These are phyloP conservation scores for Cryptosporidium parvum DNA, from an alignment of 169 alveolate genomes.

Conservation along the genomic window DNA sequence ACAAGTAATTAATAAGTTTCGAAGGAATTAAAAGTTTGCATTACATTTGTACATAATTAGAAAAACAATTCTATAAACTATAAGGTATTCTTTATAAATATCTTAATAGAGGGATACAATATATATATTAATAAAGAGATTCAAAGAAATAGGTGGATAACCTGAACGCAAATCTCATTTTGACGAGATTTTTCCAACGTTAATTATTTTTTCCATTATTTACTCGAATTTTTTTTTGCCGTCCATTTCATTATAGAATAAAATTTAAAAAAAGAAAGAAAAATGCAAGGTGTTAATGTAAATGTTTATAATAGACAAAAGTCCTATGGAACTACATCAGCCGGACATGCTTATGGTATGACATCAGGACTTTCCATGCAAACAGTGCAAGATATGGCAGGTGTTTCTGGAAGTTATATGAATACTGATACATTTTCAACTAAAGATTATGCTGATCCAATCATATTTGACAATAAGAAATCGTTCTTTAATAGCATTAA, in stretches of 20 bases:
- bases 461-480: slow-evolving; percentile 44
- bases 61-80: background rate
- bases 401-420: slow-evolving; percentile 64
- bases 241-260: background rate
- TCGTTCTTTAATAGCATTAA: slow-evolving; percentile 26
- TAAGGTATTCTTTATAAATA: background rate
- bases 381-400: slow-evolving; percentile 71
- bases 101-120: background rate
- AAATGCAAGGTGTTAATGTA: slow-evolving; percentile 30
- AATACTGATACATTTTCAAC: slow-evolving; percentile 38
- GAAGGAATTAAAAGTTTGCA: background rate
- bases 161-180: background rate
- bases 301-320: slow-evolving; percentile 65
- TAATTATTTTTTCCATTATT: background rate
- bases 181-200: background rate
- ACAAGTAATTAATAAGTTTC: slow-evolving; percentile 16
- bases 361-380: slow-evolving; percentile 72
- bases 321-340: slow-evolving; percentile 43
- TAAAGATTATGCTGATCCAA: slow-evolving; percentile 37
- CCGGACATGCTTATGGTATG: slow-evolving; percentile 38
- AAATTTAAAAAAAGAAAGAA: background rate
- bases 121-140: background rate
- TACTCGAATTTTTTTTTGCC: background rate
- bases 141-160: background rate
- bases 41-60: background rate